Base-by-base conservation (phyloP, 2,329 filamentous ascomycete species). In the Epichloe gansuensis region DNA sequence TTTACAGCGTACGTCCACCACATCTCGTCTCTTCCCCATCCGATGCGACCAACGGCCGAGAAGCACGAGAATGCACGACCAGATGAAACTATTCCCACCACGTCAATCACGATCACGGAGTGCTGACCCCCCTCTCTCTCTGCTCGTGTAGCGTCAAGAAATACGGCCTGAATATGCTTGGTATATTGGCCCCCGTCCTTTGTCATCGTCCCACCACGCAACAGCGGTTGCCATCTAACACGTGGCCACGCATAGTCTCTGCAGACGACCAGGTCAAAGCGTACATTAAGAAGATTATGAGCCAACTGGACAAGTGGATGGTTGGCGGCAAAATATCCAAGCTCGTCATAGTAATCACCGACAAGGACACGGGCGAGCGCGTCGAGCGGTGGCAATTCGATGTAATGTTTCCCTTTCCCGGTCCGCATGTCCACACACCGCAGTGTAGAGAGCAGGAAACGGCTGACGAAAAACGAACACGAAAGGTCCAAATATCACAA, bases 241-340 rank as follows among this genome's bases (percentile, higher is more conserved):
- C n/a, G 15, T 34, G 12, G 12, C 8, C 2, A 0, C 12, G 25
- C 23, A 9, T 65, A 83, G 91, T 97, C 50, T 94, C 91, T 35
- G 82, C 90, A 58, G 93, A 98, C 68, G 93, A 97, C 74, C 91
- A 98, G 72, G 93, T 98, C 66, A 95, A 95, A 71, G 89, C 91
- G 35, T 98, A 98, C 72, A 95, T 98, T 76, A 96, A 95, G 71
- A 95, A 94, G 72, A 97, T 98, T 73, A 98, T 96, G 91, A 85
- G 84, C 31, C 93, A 98, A 71, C 81, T 98, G 54, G 91, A 94
- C 73, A 89, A 88, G 67, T 98, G 93, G 93, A 97, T 97, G 90
- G 78, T 90, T 51, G 88, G 86, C 62, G 89, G 91, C 67, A 97
- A 98, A 72, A 96, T 98, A 66, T 94, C 88, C 50, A 96, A 95